Evolutionary conservation across 177 flowering plant genomes (phyloP), one percentile per base, ranked within the genome.

Genomic region (Vitis hybrid): DNA sequence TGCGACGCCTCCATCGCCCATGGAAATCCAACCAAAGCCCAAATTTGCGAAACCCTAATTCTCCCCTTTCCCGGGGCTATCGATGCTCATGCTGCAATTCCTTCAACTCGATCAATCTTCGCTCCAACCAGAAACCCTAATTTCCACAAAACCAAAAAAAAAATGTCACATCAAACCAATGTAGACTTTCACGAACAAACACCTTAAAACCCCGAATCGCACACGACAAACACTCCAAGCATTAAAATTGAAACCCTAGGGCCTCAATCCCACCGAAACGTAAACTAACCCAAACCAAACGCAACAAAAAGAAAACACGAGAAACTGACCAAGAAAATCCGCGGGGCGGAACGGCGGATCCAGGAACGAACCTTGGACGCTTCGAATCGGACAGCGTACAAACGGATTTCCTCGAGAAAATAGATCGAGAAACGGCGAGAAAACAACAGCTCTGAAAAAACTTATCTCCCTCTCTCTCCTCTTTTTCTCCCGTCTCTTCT

Each of bases 1-100:
- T 73, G 94, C 98, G 80, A 94, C 94, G 62, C 97, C 94, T 58
- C 97, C 98, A 86, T 91, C 97, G 85, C 97, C 98, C 98, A 93
- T 91, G 94, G 94, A 89, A 86, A 71, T 80, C 72, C 77, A 54
- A 52, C 67, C 78, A 41, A 61, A 3, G 18, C 15, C 68, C n/a
- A 41, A 63, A 66, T 76, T 20, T 32, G 46, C 32, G 65, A 69
- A 85, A 82, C 89, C 90, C 94, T 88, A 93, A 78, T 77, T 74
- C 65, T 76, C 90, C 82, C 82, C 85, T 81, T 48, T 75, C 18
- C 87, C 88, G 67, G 96, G 98, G 90, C 87, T 91, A 51, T 86
- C 75, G 81, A 91, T 87, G 93, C 99, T 93, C 99, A 95, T 95
- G 64, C 88, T 84, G 69, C 79, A 58, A 59, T 64, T 75, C 63